Evolutionary conservation across 176 grass and related monocot genomes (phyloP), one percentile per base, ranked within the genome.

Genomic region (Hsuehochloa calcarea): DNA sequence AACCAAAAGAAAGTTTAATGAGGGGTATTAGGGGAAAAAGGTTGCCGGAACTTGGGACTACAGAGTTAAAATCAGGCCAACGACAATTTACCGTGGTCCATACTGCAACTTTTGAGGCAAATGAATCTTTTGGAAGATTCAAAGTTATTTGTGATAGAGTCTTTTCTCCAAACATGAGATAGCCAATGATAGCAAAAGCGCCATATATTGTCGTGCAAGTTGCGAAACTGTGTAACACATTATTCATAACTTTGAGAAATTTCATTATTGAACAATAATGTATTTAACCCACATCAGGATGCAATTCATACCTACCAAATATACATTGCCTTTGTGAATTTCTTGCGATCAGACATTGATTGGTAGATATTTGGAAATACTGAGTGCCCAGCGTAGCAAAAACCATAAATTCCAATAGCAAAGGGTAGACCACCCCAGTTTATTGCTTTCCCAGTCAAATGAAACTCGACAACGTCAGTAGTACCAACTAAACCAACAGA

Each of bases 361-460:
- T 93, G 93, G 80, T 98, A 98, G 75, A 98, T 95, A 89, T 95
- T 98, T 51, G 95, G 95, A 92, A 98, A 95, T 10, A 98, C 93
- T 4, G 95, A 81, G 71, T 98, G 95, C 27, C 95, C 91, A 39
- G 87, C 88, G 78, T 89, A 95, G 77, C 95, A 98, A 85, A 95
- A 98, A 69, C 95, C 95, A 87, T 95, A 95, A 62, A 98, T 77
- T 71, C 95, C 95, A 78, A 98, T 92, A 55, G 93, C 87, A 87
- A 95, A 95, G 85, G 93, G 93, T 72, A 98, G 65, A 51, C 95
- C 95, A 34, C 85, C 72, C 89, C 80, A 98, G 40, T 93, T 90
- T 27, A 98, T 65, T 8, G 86, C 82, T 71, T 95, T 80, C 23
- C 93, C 95, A 63, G 91, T 88, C 5, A 65, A 75, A 89, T 95